phyloP scores from a whole-genome alignment of 2,329 filamentous ascomycete species.

The Diaporthe humulicola region DNA sequence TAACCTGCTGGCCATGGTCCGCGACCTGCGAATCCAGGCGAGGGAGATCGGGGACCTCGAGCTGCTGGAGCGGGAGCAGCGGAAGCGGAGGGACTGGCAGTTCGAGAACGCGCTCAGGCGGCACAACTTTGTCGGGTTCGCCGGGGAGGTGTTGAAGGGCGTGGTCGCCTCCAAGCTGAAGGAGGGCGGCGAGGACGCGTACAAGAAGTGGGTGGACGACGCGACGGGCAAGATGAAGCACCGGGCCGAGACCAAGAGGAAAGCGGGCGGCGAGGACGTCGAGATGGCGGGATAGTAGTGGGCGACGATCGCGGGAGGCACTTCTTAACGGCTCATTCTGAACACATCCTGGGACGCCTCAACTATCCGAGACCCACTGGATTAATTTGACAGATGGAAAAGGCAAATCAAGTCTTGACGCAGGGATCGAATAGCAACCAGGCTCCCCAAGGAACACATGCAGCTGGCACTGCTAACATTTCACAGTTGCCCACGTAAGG shows the following conservation, averaged over 20 bases:
- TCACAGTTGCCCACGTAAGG: not conserved
- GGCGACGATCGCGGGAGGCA: not conserved
- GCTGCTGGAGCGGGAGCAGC: constrained; percentile 81
- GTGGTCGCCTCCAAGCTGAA: constrained; percentile 82
- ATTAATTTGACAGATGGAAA: constrained; percentile 6
- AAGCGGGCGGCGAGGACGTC: constrained; percentile 46
- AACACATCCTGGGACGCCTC: constrained; percentile 9
- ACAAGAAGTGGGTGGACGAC: constrained; percentile 80
- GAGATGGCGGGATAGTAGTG: constrained; percentile 47
- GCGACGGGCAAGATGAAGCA: constrained; percentile 52
- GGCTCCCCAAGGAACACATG: not conserved
- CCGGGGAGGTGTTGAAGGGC: constrained; percentile 88
- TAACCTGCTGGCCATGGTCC: constrained; percentile 93
- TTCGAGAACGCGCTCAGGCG: constrained; percentile 94
- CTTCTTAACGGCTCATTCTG: not conserved
- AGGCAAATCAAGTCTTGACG: not conserved
- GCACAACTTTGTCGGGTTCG: constrained; percentile 97
- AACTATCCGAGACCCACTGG: constrained; percentile 4
- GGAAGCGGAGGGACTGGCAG: constrained; percentile 87
- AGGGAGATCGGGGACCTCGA: constrained; percentile 87
- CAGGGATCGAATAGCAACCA: not conserved
- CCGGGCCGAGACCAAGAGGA: constrained; percentile 50
- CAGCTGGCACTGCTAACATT: not conserved
- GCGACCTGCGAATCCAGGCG: constrained; percentile 83
- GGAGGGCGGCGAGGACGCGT: constrained; percentile 73